Evolutionary conservation across 2,329 filamentous ascomycete species (phyloP).

Genomic region (Fusarium staphyleae): DNA sequence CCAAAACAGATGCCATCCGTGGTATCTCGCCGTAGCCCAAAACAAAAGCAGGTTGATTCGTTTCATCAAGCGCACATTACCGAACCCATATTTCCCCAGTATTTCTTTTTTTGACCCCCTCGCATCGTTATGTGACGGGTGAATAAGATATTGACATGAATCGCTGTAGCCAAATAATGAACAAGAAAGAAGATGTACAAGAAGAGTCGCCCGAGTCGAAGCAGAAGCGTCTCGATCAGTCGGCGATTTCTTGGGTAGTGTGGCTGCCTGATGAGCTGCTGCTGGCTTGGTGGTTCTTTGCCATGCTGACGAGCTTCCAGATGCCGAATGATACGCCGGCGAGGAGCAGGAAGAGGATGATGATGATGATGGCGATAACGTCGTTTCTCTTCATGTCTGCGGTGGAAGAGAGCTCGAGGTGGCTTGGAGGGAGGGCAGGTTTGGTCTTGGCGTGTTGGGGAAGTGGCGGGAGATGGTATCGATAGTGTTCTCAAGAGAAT

Average conservation of each 20-base stretch:
- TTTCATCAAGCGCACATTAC: slow-evolving; percentile 28
- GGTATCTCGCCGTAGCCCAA: slow-evolving; percentile 27
- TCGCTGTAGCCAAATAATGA: slow-evolving; percentile 17
- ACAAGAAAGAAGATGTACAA: slow-evolving; percentile 8
- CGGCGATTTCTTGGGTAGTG: slow-evolving; percentile 23
- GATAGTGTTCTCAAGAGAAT: not conserved
- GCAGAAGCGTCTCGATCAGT: slow-evolving; percentile 8
- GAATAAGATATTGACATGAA: not conserved
- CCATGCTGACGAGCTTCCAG: slow-evolving; percentile 65
- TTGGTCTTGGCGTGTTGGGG: not conserved
- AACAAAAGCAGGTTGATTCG: not conserved
- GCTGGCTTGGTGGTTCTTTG: slow-evolving; percentile 51
- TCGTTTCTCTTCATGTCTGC: slow-evolving; percentile 69
- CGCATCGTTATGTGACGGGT: not conserved
- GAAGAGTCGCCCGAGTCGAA: slow-evolving; percentile 5
- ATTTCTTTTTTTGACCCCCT: slow-evolving; percentile 16
- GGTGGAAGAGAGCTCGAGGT: slow-evolving; percentile 27
- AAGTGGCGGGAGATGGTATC: not conserved
- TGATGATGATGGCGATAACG: slow-evolving; percentile 73
- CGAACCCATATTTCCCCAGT: slow-evolving; percentile 13
- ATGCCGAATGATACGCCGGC: slow-evolving; percentile 69
- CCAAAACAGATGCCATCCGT: slow-evolving; percentile 8
- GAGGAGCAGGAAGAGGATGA: slow-evolving; percentile 69
- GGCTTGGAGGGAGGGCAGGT: not conserved
- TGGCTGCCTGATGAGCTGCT: slow-evolving; percentile 39